phyloP scores from a whole-genome alignment of 208 protist genomes.

The Entamoeba moshkovskii region DNA sequence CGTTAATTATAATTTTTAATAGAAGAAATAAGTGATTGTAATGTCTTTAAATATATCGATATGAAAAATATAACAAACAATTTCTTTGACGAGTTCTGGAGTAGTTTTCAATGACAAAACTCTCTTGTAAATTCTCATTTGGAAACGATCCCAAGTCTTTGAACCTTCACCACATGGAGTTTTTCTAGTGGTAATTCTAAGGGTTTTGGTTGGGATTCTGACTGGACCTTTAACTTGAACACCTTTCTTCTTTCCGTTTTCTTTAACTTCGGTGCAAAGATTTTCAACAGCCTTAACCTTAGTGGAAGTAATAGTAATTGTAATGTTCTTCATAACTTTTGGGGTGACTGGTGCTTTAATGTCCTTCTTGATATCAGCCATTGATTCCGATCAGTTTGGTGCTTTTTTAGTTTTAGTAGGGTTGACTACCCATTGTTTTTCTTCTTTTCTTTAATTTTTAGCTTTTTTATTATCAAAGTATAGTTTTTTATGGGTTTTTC shows the following conservation, averaged over 20 bases:
- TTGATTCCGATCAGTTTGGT: background rate
- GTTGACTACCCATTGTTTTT: too few species aligned
- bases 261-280: background rate
- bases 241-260: background rate
- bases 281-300: background rate
- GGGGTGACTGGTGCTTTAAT: background rate
- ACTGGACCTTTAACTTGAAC: slow-evolving; percentile 18
- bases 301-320: background rate
- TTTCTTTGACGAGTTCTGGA: background rate
- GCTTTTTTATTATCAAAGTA: too few species aligned
- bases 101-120: slow-evolving; percentile 12
- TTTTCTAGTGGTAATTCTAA: slow-evolving; percentile 39
- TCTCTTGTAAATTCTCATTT: slow-evolving; percentile 38
- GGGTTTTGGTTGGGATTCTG: slow-evolving; percentile 29
- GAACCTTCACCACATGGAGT: slow-evolving; percentile 40
- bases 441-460: too few species aligned
- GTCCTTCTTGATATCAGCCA: background rate
- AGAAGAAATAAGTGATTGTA: background rate
- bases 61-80: background rate
- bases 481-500: too few species aligned
- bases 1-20: background rate
- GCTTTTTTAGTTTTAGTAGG: too few species aligned
- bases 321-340: background rate
- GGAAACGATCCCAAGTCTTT: slow-evolving; percentile 39
- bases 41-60: background rate